Percentiles rank a stretch among this genome's conserved stretches.
Conservation (phyloP, 768 basidiomycete genomes). For the Sistotremastrum niveocremeum region DNA sequence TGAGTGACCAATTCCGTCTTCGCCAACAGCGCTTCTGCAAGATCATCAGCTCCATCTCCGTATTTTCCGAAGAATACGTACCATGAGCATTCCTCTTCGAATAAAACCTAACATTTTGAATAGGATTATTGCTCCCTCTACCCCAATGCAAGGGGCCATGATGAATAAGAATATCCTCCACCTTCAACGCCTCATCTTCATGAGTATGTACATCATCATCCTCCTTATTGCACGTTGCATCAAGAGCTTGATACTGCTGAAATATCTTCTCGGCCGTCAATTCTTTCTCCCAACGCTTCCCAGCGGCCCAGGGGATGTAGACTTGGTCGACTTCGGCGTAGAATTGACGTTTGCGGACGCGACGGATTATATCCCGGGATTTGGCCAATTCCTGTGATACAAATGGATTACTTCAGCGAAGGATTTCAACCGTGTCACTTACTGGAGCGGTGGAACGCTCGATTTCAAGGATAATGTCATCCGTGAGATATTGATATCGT, state of each 20-base stretch:
- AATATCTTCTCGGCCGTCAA: constrained; percentile 14
- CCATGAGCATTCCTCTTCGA: constrained; percentile 47
- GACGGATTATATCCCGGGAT: constrained; percentile 9
- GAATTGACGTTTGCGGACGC: constrained; percentile 13
- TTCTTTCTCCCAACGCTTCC: constrained; percentile 6
- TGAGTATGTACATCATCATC: constrained; percentile 5
- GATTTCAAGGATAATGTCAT: constrained; percentile 49
- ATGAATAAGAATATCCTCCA: constrained; percentile 49
- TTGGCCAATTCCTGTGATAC: constrained; percentile 10
- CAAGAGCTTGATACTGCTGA: constrained; percentile 8
- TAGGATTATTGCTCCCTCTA: constrained; percentile 54
- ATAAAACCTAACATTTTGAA: constrained; percentile 61
- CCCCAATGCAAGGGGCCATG: constrained; percentile 62
- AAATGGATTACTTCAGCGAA: too few relatives aligned
- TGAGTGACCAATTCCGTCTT: constrained; percentile 47
- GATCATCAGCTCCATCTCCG: neutral
- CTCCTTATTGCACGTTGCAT: neutral
- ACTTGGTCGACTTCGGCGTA: constrained; percentile 29
- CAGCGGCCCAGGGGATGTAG: constrained; percentile 31
- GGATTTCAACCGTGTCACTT: too few relatives aligned
- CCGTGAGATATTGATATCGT: constrained; percentile 51
- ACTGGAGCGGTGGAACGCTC: constrained; percentile 34
- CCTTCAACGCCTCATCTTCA: constrained; percentile 20
- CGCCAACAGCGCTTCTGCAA: constrained; percentile 31
- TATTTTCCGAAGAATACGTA: constrained; percentile 16